Evolutionary conservation across 495 filamentous ascomycete genomes (phyloP), one percentile per base, ranked within the genome.

Genomic region (Xylona heveae): DNA sequence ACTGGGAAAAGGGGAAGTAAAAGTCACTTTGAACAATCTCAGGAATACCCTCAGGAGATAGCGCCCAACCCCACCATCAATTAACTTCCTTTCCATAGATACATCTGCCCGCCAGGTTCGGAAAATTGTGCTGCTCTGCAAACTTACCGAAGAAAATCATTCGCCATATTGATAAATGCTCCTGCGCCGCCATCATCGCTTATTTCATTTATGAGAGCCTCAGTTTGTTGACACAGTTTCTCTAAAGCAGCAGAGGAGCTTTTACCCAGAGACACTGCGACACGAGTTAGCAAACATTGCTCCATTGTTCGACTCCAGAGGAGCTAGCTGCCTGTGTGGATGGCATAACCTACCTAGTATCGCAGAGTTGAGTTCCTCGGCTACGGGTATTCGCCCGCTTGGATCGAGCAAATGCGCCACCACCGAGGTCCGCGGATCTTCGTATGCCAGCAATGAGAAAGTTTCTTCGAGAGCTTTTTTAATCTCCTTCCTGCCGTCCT

Each of bases 301-400:
- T n/a, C 15, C 15, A 30, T 7, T 8, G 8, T 7, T 7, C 7
- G 28, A 30, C 8, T 30, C 28, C 15, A 36, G 12, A 35, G 28
- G 19, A 8, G 13, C 18, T 4, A 17, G 23, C 17, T 27, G 10
- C 12, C 6, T 3, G 27, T 10, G 7, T 12, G 8, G 22, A 32
- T 25, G 21, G 4, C 17, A 33, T 36, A 32, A 58, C 66, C 43
- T 63, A 94, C 85, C 75, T 32, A 97, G 52, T 39, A 97, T 93
- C 23, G 81, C 88, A 38, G 79, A 78, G 49, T 95, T 95, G 39
- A 99, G 54, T 54, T 91, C 84, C 55, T 99, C 88, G 13, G 83
- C 83, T 29, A 95, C 80, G 29, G 69, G 63, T 20, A 76, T 69
- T 33, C 88, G 58, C 2, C 78, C 80, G 8, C 61, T 63, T 9